Conservation (phyloP, 768 basidiomycete species). For the Kwoniella bestiolae region DNA sequence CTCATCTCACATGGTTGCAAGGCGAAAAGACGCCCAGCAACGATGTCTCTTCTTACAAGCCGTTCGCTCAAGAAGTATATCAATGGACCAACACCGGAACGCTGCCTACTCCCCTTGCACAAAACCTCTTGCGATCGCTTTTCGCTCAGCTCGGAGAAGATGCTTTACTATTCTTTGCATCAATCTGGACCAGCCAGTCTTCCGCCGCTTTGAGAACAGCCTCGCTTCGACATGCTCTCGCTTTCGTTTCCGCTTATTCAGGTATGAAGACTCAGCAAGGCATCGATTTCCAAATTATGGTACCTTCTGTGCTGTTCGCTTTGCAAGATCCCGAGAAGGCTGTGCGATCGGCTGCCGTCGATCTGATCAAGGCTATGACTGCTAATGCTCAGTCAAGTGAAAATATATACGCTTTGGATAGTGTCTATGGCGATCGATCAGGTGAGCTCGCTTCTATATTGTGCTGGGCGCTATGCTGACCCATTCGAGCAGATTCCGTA, state of each 20-base stretch:
- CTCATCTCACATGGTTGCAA: constrained; percentile 28
- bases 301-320: constrained; percentile 54
- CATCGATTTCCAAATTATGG: constrained; percentile 58
- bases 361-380: constrained; percentile 36
- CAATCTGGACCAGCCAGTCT: constrained; percentile 62
- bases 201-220: constrained; percentile 60
- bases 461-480: background rate
- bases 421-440: constrained; percentile 53
- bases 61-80: constrained; percentile 72
- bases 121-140: constrained; percentile 66
- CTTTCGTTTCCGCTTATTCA: constrained; percentile 77
- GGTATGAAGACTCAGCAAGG: constrained; percentile 61
- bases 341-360: constrained; percentile 52
- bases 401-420: constrained; percentile 55
- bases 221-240: constrained; percentile 74
- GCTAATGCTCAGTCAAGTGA: constrained; percentile 15
- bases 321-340: constrained; percentile 43
- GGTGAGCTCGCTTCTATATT: constrained; percentile 24
- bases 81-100: constrained; percentile 66
- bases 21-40: background rate
- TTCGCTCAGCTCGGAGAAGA: constrained; percentile 73
- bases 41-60: constrained; percentile 60
- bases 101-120: constrained; percentile 63
- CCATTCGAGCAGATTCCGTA: constrained; percentile 21
- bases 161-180: constrained; percentile 77